Percentiles rank a stretch among this genome's conserved stretches.
Evolutionary conservation across 768 basidiomycete genomes (phyloP).

Genomic region (Lactifluus piperatus): DNA sequence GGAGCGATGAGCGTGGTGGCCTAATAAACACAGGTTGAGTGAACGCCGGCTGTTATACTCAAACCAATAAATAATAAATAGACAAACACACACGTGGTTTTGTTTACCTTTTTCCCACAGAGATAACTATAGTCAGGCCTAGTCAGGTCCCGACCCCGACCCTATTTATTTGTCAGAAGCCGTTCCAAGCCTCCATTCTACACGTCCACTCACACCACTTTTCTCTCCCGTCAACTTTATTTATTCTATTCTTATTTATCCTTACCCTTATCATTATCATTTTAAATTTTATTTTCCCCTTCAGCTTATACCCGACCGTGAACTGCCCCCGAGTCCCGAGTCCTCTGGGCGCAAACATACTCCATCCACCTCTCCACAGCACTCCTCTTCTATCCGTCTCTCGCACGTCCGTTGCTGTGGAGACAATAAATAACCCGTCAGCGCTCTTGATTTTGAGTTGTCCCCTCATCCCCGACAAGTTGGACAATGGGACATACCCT

Average conservation of each 20-base stretch:
- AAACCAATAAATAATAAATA: slow-evolving; percentile 14
- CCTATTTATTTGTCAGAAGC: slow-evolving; percentile 3
- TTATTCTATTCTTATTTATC: too few relatives aligned
- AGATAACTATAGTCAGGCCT: background rate
- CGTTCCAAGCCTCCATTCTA: slow-evolving; percentile 6
- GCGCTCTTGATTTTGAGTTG: background rate
- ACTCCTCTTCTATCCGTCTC: background rate
- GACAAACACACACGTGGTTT: slow-evolving; percentile 16
- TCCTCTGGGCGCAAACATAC: background rate
- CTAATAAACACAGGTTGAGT: slow-evolving; percentile 18
- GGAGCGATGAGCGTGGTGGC: slow-evolving; percentile 20
- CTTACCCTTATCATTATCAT: background rate
- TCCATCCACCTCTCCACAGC: background rate
- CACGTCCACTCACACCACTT: background rate
- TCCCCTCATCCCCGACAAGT: slow-evolving; percentile 3
- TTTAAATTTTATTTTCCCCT: background rate
- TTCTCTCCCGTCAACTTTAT: too few relatives aligned
- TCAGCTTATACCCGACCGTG: slow-evolving; percentile 6
- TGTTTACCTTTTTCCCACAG: slow-evolving; percentile 12
- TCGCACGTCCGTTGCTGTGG: slow-evolving; percentile 13
- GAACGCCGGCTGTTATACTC: slow-evolving; percentile 21
- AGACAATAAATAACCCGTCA: background rate
- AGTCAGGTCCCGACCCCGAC: background rate
- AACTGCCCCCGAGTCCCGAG: too few relatives aligned
- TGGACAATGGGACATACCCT: slow-evolving; percentile 6